Base-by-base conservation (phyloP, 2,329 filamentous ascomycete species). In the Phaeomoniella chlamydospora region DNA sequence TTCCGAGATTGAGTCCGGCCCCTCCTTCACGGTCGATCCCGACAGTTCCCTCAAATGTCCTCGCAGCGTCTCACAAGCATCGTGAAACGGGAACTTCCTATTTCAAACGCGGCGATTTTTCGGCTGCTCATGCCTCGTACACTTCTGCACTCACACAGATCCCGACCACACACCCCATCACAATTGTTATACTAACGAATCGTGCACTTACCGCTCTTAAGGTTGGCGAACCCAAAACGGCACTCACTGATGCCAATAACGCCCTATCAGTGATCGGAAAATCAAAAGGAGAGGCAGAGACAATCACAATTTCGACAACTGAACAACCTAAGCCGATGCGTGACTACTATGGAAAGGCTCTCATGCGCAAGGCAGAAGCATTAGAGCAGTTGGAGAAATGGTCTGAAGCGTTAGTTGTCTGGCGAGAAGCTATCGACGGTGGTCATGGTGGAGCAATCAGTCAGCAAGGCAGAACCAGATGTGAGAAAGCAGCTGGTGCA, bases 361-460 rank as follows among this genome's bases (percentile, higher is more conserved):
- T 96, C 18, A 88, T 83, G 61, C 80, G 90, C 37, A 96, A 96
- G 62, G 90, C 90, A 1, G 90, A 98, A 59, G 90, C 86, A 1
- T 67, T 96, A 5, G 90, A 98, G 56, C 81, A 94, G 52, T 80
- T 98, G 67, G 90, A 98, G 61, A 84, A 80, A 53, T 98, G 88
- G 88, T 60, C 64, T 2, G 88, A 96, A 35, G 90, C 90, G 1
- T 77, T 75, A 0, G 62, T 66, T 2, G 76, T 82, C 0, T 98
- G 90, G 90, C 76, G 78, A 48, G 63, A 72, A 37, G 87, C 84
- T 19, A 81, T 96, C 1, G 81, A 92, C 57, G 74, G 73, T 16
- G 85, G 87, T 3, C 74, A 92, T 12, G 88, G 90, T n/a, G 88
- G 86, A 5, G 67, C 80, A 5, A 80, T 80, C 5, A 86, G 85